Evolutionary conservation across 2,329 filamentous ascomycete genomes (phyloP).

Genomic region (Chrysoporthe deuterocubensis): DNA sequence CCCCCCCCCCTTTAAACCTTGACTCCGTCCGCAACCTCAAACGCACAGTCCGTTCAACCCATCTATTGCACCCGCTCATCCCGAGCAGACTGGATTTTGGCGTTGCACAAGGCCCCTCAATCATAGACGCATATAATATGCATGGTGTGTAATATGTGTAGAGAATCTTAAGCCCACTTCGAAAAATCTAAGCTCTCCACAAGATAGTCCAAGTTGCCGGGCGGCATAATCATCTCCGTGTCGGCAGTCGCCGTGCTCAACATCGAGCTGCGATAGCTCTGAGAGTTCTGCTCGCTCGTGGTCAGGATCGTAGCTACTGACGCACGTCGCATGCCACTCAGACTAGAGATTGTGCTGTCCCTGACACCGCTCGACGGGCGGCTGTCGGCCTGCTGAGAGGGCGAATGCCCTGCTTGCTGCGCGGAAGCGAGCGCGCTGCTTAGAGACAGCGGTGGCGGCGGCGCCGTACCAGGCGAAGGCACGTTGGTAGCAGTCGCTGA

Average conservation of each 20-base stretch:
- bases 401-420: slow-evolving; percentile 31
- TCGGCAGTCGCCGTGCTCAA: slow-evolving; percentile 58
- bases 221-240: slow-evolving; percentile 51
- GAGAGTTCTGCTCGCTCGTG: slow-evolving; percentile 58
- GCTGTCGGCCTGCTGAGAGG: slow-evolving; percentile 38
- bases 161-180: slow-evolving; percentile 47
- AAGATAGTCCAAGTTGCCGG: slow-evolving; percentile 42
- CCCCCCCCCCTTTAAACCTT: slow-evolving; percentile 28
- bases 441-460: slow-evolving; percentile 23
- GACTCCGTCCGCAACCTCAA: slow-evolving; percentile 30
- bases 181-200: slow-evolving; percentile 56
- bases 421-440: slow-evolving; percentile 28
- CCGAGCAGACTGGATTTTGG: not conserved
- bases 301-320: slow-evolving; percentile 69
- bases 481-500: slow-evolving; percentile 39
- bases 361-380: slow-evolving; percentile 52
- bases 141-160: not conserved
- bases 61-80: not conserved
- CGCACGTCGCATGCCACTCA: slow-evolving; percentile 54
- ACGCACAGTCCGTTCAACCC: not conserved
- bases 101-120: not conserved
- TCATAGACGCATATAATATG: not conserved
- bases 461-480: slow-evolving; percentile 16
- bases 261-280: slow-evolving; percentile 59
- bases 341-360: slow-evolving; percentile 63